Conservation (phyloP, 1,284 basidiomycete species). For the Cutaneotrichosporon cyanovorans region DNA sequence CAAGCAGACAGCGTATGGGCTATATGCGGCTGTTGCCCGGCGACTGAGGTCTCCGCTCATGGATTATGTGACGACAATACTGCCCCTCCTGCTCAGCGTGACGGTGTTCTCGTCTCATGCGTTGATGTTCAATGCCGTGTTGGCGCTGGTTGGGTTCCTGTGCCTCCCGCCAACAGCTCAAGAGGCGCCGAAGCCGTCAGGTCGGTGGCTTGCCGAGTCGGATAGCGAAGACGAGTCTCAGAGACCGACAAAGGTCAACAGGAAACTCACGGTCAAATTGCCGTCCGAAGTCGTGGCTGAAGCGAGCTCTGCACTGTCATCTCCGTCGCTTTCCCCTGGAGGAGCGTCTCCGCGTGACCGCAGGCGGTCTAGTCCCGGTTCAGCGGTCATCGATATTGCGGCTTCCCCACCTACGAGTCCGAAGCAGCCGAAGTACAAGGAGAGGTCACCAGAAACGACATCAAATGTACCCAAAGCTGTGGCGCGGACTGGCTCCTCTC, state of each 20-base stretch:
- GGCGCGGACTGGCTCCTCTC: neutral
- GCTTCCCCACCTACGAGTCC: neutral
- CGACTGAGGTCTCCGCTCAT: constrained; percentile 35
- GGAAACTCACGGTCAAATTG: constrained; percentile 6
- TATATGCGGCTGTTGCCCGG: constrained; percentile 55
- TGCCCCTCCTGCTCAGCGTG: constrained; percentile 71
- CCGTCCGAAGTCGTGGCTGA: constrained; percentile 10
- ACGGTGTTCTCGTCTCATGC: constrained; percentile 61
- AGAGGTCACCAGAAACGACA: neutral
- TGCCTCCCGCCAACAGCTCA: neutral
- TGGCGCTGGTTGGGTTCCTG: constrained; percentile 31
- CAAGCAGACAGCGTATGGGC: constrained; percentile 58
- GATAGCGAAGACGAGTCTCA: constrained; percentile 35
- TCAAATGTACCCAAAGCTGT: too few species aligned
- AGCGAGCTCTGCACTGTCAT: neutral
- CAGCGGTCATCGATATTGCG: neutral
- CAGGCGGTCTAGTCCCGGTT: too few species aligned
- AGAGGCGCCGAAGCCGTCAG: constrained; percentile 19
- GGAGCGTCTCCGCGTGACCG: too few species aligned
- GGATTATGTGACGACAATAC: constrained; percentile 61
- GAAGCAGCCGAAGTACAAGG: neutral
- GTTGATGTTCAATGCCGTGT: constrained; percentile 50
- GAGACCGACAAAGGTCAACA: neutral
- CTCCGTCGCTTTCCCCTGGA: neutral
- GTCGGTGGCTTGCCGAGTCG: constrained; percentile 40